Base-by-base conservation (phyloP, 1,284 basidiomycete species). In the Ustilago trichophora region DNA sequence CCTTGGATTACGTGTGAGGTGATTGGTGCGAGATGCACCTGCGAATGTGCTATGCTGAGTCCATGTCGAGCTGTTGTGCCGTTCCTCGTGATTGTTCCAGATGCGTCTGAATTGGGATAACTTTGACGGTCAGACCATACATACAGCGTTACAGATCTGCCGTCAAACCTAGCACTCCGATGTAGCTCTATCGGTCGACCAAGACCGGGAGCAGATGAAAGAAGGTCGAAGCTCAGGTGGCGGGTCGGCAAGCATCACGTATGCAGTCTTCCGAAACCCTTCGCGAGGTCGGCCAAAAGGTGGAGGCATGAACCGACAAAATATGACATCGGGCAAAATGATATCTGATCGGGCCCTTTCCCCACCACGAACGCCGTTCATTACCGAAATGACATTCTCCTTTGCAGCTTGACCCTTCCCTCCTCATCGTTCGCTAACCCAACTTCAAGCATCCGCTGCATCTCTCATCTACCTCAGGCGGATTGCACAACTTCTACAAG, bases 231-330 rank as follows among this genome's bases (percentile, higher is more conserved):
- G 33, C 10, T 5, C 10, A 45, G 33, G 33, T 35, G 43, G 27
- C 42, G 31, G 21, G 27, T 27, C 29, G 32, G 9, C 6, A 6
- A 34, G 32, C 15, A 34, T 34, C 32, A 13, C 16, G 27, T 26
- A 42, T 46, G 43, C 21, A 45, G 44, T 46, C 31, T 35, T 35
- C 34, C 12, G 35, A 15, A 32, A 15, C 16, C 12, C n/a, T 4
- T 13, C 5, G 34, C 27, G 29, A 8, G 5, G 25, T 13, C 13
- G 8, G 7, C 15, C 32, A 34, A 35, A 31, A 37, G 32, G 42
- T 52, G 49, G 42, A 52, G 42, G 49, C 40, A 43, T 52, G 19
- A 27, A 52, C 33, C n/a, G n/a, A 34, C 32, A 4, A 32, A 35
- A 24, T 37, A 8, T 8, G n/a, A 25, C 16, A 26, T 37, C 27